Conservation (phyloP, 73 alveolate species). For the Paramecium sexaurelia region DNA sequence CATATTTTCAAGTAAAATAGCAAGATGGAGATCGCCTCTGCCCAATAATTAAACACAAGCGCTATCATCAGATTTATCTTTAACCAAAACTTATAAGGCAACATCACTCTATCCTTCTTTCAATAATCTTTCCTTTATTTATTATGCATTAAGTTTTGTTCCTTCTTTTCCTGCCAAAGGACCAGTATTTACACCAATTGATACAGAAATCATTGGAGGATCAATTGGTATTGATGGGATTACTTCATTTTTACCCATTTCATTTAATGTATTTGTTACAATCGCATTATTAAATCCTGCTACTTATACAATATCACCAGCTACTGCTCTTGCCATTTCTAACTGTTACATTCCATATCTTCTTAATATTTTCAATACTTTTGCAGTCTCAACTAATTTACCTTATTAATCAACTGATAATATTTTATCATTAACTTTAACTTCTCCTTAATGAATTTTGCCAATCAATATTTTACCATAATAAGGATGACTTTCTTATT, state of each 20-base stretch:
- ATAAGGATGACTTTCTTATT: slow-evolving; percentile 81
- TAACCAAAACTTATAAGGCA: slow-evolving; percentile 72
- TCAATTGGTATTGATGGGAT: slow-evolving; percentile 86
- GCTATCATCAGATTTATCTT: slow-evolving; percentile 28
- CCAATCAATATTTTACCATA: slow-evolving; percentile 86
- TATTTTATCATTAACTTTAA: slow-evolving; percentile 76
- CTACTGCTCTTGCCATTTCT: slow-evolving; percentile 82
- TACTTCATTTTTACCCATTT: slow-evolving; percentile 70
- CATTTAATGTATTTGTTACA: slow-evolving; percentile 79
- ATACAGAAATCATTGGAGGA: slow-evolving; percentile 82
- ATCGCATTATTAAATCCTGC: slow-evolving; percentile 81
- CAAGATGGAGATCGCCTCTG: slow-evolving; percentile 91
- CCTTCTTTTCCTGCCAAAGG: slow-evolving; percentile 90
- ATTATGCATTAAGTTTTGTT: slow-evolving; percentile 69
- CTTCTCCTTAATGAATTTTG: slow-evolving; percentile 75
- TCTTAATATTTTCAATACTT: slow-evolving; percentile 76
- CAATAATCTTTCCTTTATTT: slow-evolving; percentile 77
- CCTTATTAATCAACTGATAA: slow-evolving; percentile 73
- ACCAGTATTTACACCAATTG: slow-evolving; percentile 76
- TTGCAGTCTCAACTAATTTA: slow-evolving; percentile 70
- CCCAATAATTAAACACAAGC: slow-evolving; percentile 76
- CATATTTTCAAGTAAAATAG: slow-evolving; percentile 85
- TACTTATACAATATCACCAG: slow-evolving; percentile 90
- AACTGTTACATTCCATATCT: slow-evolving; percentile 81
- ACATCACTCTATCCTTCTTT: slow-evolving; percentile 86